phyloP scores from a whole-genome alignment of 371 early-diverging fungal genomes.

The Rhizomucor miehei region DNA sequence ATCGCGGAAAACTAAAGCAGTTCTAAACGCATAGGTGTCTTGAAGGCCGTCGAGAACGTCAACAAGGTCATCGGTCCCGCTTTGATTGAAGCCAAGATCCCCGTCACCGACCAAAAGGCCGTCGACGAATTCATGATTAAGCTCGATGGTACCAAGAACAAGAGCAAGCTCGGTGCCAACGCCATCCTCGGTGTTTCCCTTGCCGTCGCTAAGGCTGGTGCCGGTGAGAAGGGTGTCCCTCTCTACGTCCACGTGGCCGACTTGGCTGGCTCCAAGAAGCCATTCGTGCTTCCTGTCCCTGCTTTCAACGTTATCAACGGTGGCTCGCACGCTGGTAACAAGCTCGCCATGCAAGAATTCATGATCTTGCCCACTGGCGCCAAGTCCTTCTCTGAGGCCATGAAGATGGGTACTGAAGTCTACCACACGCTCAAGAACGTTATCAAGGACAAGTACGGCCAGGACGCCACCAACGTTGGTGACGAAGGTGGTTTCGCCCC shows the following conservation, averaged over 20 bases:
- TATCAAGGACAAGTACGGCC: slow-evolving; percentile 98
- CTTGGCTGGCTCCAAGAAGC: slow-evolving; percentile 76
- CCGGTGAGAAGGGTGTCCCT: slow-evolving; percentile 86
- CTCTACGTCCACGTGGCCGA: slow-evolving; percentile 92
- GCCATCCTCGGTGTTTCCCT: slow-evolving; percentile 98
- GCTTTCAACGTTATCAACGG: slow-evolving; percentile 99
- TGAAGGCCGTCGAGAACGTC: slow-evolving; percentile 92
- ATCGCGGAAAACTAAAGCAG: slow-evolving; percentile 2
- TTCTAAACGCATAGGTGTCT: slow-evolving; percentile 62
- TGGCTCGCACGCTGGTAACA: slow-evolving; percentile 99
- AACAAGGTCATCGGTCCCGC: slow-evolving; percentile 84
- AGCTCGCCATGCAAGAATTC: slow-evolving; percentile 99
- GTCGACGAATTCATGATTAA: slow-evolving; percentile 90
- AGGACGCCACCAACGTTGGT: slow-evolving; percentile 98
- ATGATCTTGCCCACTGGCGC: slow-evolving; percentile 99
- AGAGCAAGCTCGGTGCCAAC: slow-evolving; percentile 97
- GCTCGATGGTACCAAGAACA: slow-evolving; percentile 95
- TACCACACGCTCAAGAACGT: slow-evolving; percentile 93
- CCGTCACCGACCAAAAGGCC: slow-evolving; percentile 82
- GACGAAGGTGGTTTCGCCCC: slow-evolving; percentile 99
- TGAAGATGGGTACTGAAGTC: slow-evolving; percentile 97
- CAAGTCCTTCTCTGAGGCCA: slow-evolving; percentile 88
- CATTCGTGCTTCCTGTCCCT: slow-evolving; percentile 94
- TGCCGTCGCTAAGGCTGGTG: slow-evolving; percentile 95
- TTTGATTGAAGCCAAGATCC: slow-evolving; percentile 68